A percentile compares a stretch with the other conserved stretches of the same genome.
phyloP scores from a whole-genome alignment of 2,329 filamentous ascomycete species.

The Drechmeria coniospora region DNA sequence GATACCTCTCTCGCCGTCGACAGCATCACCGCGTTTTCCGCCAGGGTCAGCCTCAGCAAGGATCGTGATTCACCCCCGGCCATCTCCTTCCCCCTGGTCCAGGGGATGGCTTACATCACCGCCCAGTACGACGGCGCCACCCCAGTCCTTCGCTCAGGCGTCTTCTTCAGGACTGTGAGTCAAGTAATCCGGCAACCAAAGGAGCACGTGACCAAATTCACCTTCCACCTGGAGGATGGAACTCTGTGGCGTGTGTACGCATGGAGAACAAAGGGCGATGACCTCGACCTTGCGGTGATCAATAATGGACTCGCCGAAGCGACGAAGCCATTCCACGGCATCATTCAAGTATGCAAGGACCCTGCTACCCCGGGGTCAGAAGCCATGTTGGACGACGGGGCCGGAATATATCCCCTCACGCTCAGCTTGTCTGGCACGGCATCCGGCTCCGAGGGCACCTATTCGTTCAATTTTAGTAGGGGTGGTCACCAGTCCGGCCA shows the following conservation, averaged over 20 bases:
- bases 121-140: conserved; percentile 55
- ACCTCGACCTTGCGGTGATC: conserved; percentile 51
- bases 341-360: conserved; percentile 72
- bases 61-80: conserved; percentile 35
- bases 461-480: conserved; percentile 60
- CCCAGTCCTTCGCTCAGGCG: conserved; percentile 58
- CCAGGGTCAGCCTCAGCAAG: conserved; percentile 51
- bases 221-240: conserved; percentile 54
- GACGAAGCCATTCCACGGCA: conserved; percentile 54
- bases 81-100: conserved; percentile 68
- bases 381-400: conserved; percentile 55
- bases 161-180: conserved; percentile 58
- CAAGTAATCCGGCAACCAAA: conserved; percentile 40
- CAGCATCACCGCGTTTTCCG: conserved; percentile 41
- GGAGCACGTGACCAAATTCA: conserved; percentile 59
- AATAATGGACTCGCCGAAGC: conserved; percentile 53
- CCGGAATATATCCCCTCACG: conserved; percentile 57
- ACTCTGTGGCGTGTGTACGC: conserved; percentile 71
- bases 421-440: conserved; percentile 49
- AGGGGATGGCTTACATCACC: conserved; percentile 82
- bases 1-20: conserved; percentile 41
- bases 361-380: conserved; percentile 42
- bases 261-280: conserved; percentile 38
- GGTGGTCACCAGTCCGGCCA: conserved; percentile 42
- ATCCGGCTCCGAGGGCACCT: conserved; percentile 46